Conservation (phyloP, 805 yeast species). For the Candida dendrica region DNA sequence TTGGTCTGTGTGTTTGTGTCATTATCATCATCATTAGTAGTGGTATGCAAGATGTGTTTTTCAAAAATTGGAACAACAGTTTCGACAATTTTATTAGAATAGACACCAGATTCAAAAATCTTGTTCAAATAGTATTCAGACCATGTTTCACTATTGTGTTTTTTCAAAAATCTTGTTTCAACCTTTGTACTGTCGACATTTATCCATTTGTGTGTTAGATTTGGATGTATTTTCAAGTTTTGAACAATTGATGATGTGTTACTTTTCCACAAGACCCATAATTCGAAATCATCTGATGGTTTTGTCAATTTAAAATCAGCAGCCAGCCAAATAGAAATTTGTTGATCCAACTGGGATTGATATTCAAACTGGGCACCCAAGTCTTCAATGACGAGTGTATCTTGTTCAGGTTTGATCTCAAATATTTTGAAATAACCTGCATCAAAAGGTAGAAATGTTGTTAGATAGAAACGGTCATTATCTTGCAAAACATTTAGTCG, state of each 20-base stretch:
- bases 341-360: constrained; percentile 24
- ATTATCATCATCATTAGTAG: constrained; percentile 16
- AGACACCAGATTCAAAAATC: constrained; percentile 43
- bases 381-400: constrained; percentile 16
- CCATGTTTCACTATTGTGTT: constrained; percentile 22
- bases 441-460: constrained; percentile 34
- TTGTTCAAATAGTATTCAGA: constrained; percentile 35
- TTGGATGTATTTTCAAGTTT: constrained; percentile 22
- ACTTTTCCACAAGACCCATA: constrained; percentile 55
- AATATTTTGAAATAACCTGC: constrained; percentile 38
- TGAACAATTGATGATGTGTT: constrained; percentile 46
- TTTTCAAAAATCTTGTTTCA: constrained; percentile 15
- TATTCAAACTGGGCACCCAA: constrained; percentile 22
- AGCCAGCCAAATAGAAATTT: constrained; percentile 38
- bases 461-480: constrained; percentile 16
- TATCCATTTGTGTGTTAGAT: constrained; percentile 17
- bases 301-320: constrained; percentile 34
- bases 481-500: constrained; percentile 16
- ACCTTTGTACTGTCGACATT: constrained; percentile 18
- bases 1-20: constrained; percentile 5
- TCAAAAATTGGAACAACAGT: constrained; percentile 48
- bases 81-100: constrained; percentile 39
- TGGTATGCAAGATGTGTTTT: constrained; percentile 30
- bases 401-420: constrained; percentile 10
- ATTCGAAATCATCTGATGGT: constrained; percentile 15